Conservation (phyloP, 2,329 filamentous ascomycete genomes). For the Stylonectria norvegica region DNA sequence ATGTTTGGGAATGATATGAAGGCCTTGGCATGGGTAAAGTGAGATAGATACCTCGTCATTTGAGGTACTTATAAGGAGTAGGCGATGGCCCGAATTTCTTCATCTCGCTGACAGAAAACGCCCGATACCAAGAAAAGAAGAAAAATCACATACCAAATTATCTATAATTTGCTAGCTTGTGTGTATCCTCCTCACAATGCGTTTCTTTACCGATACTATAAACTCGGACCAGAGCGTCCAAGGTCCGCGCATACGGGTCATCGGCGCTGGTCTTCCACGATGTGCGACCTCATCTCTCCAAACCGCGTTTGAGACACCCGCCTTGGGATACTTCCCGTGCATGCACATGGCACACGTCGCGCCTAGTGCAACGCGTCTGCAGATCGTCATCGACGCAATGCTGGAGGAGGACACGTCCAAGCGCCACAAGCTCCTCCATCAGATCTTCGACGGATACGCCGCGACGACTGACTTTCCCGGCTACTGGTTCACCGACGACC, state of each 20-base stretch:
- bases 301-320: conserved; percentile 28
- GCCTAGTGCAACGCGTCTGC: conserved; percentile 21
- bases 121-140: too few relatives aligned
- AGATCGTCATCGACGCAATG: conserved; percentile 26
- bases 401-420: conserved; percentile 22
- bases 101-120: too few relatives aligned
- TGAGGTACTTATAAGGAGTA: too few relatives aligned
- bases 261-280: conserved; percentile 29
- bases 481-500: conserved; percentile 29
- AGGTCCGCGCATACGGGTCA: conserved; percentile 22
- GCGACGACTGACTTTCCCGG: conserved; percentile 29
- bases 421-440: conserved; percentile 27
- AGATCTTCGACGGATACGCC: conserved; percentile 29
- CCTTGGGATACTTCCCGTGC: conserved; percentile 24
- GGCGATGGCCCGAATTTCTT: too few relatives aligned
- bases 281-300: conserved; percentile 35
- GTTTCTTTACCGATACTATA: conserved; percentile 15
- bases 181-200: conserved; percentile 12
- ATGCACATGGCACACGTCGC: conserved; percentile 31
- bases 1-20: too few relatives aligned
- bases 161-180: too few relatives aligned
- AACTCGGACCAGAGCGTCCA: conserved; percentile 13
- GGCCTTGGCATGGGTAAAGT: too few relatives aligned
- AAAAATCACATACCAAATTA: too few relatives aligned
- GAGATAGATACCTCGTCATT: too few relatives aligned